phyloP scores from a whole-genome alignment of 2,329 filamentous ascomycete genomes.

The Cucurbitaria berberidis region DNA sequence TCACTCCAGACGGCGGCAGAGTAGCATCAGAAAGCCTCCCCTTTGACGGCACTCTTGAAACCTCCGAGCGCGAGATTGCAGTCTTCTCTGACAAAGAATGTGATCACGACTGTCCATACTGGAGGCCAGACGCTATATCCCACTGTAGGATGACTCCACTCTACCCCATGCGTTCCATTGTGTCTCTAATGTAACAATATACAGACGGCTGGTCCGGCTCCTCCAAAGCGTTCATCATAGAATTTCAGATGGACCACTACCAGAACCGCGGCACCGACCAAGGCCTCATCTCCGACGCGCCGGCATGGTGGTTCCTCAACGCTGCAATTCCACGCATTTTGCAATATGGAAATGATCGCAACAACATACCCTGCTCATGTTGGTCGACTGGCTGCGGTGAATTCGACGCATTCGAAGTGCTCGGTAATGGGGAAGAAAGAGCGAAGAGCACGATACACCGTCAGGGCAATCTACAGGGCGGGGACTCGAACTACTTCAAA shows the following conservation, averaged over 20 bases:
- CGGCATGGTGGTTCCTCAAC: constrained; percentile 78
- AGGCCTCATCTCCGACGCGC: constrained; percentile 66
- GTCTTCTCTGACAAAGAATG: constrained; percentile 53
- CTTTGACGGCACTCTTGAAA: constrained; percentile 54
- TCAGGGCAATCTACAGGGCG: constrained; percentile 65
- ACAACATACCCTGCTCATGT: constrained; percentile 67
- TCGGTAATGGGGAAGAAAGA: constrained; percentile 67
- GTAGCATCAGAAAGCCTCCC: constrained; percentile 57
- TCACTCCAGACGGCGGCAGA: constrained; percentile 54
- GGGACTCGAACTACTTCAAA: constrained; percentile 73
- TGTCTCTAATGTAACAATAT: not conserved
- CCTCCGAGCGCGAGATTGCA: constrained; percentile 44
- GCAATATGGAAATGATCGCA: constrained; percentile 65
- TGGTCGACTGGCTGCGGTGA: constrained; percentile 75
- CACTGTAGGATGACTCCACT: constrained; percentile 52
- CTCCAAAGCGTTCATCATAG: constrained; percentile 74
- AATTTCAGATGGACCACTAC: constrained; percentile 69
- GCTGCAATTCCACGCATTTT: constrained; percentile 71
- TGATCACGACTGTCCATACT: constrained; percentile 55
- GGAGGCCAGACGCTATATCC: constrained; percentile 57
- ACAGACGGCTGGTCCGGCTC: constrained; percentile 73
- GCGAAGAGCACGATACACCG: constrained; percentile 71
- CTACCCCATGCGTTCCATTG: not conserved
- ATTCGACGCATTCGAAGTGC: constrained; percentile 76
- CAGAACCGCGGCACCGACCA: constrained; percentile 39